Conservation (phyloP, 1,284 basidiomycete species). For the Termitomyces sp. region DNA sequence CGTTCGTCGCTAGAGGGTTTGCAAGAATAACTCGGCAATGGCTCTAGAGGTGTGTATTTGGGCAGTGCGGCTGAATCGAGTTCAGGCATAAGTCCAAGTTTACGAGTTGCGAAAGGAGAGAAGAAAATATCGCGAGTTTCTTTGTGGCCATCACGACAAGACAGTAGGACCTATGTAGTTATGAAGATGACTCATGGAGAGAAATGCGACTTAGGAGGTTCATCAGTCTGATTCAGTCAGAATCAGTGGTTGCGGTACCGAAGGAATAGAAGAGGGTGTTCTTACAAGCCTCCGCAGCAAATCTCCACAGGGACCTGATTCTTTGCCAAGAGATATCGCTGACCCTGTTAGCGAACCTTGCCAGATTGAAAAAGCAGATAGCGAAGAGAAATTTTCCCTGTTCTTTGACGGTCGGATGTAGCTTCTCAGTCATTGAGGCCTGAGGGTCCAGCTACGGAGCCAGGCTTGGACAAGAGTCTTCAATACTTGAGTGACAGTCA, state of each 20-base stretch:
- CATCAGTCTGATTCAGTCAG: neutral
- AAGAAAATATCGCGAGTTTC: neutral
- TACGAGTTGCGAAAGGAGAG: neutral
- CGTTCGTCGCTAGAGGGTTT: conserved; percentile 32
- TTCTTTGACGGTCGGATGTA: too few species aligned
- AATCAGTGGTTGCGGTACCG: neutral
- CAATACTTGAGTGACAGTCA: too few species aligned
- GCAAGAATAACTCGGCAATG: conserved; percentile 35
- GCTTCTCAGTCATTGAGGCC: too few species aligned
- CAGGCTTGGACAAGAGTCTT: too few species aligned
- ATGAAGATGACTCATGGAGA: conserved; percentile 9
- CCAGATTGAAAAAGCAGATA: neutral
- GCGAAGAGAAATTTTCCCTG: neutral
- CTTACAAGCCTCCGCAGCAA: neutral
- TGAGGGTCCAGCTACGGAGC: too few species aligned
- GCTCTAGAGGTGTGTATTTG: conserved; percentile 30
- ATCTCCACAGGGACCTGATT: neutral
- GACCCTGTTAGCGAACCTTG: too few species aligned
- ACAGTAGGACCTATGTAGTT: neutral
- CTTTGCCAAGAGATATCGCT: neutral
- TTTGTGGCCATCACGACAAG: neutral
- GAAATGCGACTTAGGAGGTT: neutral
- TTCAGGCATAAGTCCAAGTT: conserved; percentile 6
- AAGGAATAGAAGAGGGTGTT: neutral
- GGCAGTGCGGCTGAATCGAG: conserved; percentile 22